Evolutionary conservation across 75 land plant genomes (phyloP).

Genomic region (Pinus taeda): DNA sequence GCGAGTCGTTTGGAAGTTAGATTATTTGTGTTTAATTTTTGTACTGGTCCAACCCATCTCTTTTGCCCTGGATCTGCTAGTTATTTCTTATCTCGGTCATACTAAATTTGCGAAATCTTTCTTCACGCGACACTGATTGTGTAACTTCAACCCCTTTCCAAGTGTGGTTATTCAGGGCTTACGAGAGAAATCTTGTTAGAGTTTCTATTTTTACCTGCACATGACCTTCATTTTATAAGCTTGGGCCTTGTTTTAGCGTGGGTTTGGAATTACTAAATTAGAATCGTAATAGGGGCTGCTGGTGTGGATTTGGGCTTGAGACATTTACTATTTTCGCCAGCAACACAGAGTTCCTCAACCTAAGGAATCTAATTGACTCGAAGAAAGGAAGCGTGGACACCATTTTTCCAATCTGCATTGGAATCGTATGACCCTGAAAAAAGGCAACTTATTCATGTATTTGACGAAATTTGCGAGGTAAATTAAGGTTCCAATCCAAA

Average conservation of each 20-base stretch:
- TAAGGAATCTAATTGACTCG: no score
- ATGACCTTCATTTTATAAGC: background rate
- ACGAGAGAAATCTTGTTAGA: background rate
- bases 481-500: no score
- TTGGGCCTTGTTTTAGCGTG: background rate
- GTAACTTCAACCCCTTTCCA: background rate
- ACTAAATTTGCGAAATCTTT: background rate
- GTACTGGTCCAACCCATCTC: background rate
- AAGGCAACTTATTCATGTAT: no score
- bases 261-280: background rate
- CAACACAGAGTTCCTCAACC: no score
- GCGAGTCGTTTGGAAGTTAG: background rate
- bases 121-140: background rate
- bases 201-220: background rate
- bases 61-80: background rate
- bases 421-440: no score
- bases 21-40: background rate
- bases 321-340: background rate
- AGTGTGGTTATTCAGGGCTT: background rate
- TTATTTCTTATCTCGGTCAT: background rate
- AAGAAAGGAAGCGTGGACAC: no score
- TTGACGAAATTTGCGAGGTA: no score
- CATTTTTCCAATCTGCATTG: no score
- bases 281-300: background rate
- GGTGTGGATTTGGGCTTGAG: background rate